These are phyloP conservation scores for Yueomyces sinensis DNA, from an alignment of 805 yeast genomes.

Conservation along the genomic window DNA sequence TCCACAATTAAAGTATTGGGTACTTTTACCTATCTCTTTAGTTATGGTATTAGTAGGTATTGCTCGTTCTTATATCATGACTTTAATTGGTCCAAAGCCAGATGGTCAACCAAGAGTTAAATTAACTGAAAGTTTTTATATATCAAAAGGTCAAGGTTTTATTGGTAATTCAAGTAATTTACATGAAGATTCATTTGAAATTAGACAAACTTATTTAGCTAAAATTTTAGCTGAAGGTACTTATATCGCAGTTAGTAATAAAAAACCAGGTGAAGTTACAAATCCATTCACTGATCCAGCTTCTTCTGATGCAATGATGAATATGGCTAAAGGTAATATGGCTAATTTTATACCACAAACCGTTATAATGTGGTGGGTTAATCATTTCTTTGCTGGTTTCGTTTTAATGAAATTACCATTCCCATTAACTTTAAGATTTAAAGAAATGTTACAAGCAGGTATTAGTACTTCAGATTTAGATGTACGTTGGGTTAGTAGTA, in stretches of 20 bases:
- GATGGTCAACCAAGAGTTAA: constrained; percentile 39
- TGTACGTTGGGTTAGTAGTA: constrained; percentile 83
- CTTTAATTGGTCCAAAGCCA: constrained; percentile 44
- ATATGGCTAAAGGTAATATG: constrained; percentile 68
- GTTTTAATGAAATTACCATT: constrained; percentile 82
- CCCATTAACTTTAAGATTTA: constrained; percentile 79
- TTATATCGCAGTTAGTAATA: constrained; percentile 36
- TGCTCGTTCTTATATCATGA: constrained; percentile 53
- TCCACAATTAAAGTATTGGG: constrained; percentile 81
- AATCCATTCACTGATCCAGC: constrained; percentile 64
- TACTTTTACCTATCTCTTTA: constrained; percentile 71
- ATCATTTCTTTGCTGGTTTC: constrained; percentile 84
- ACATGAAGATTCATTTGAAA: constrained; percentile 36
- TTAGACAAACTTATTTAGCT: constrained; percentile 36
- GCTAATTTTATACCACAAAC: constrained; percentile 87
- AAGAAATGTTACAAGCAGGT: constrained; percentile 84
- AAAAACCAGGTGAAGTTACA: constrained; percentile 22
- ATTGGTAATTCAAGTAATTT: constrained; percentile 40
- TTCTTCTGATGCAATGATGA: constrained; percentile 58
- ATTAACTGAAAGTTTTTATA: constrained; percentile 49
- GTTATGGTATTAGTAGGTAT: constrained; percentile 86
- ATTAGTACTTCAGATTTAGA: constrained; percentile 74
- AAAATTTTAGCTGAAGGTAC: constrained; percentile 38
- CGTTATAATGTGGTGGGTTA: constrained; percentile 91
- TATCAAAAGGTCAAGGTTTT: constrained; percentile 47